phyloP scores from a whole-genome alignment of 441 rosid genomes.

The Arabidopsis hybrid region DNA sequence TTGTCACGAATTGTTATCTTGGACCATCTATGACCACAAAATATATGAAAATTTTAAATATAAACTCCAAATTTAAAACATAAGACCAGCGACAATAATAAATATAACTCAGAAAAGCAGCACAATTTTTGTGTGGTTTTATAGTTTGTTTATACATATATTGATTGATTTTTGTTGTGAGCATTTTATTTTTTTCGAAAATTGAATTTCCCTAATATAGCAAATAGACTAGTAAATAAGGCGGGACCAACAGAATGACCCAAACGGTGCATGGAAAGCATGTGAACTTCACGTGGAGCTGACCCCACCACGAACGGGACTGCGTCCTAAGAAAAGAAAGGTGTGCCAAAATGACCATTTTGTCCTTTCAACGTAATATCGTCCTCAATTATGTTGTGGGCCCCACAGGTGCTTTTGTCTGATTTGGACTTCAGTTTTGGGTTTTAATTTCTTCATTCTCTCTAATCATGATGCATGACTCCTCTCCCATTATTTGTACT shows the following conservation, averaged over 20 bases:
- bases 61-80: too few relatives aligned
- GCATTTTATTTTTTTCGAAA: too few relatives aligned
- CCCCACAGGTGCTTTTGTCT: conserved; percentile 26
- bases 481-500: conserved; percentile 33
- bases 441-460: conserved; percentile 24
- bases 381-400: conserved; percentile 4
- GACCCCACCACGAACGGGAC: conserved; percentile 37
- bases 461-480: conserved; percentile 22
- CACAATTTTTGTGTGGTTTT: too few relatives aligned
- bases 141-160: too few relatives aligned
- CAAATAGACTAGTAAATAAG: background rate
- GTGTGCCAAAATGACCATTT: background rate
- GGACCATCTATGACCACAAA: too few relatives aligned
- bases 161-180: too few relatives aligned
- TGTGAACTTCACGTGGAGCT: conserved; percentile 75
- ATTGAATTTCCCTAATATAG: too few relatives aligned
- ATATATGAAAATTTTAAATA: too few relatives aligned
- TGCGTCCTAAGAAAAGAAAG: background rate
- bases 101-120: too few relatives aligned
- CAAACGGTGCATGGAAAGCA: conserved; percentile 45
- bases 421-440: conserved; percentile 23
- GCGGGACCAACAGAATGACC: conserved; percentile 18
- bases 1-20: too few relatives aligned
- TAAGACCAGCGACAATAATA: too few relatives aligned
- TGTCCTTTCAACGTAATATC: background rate